These are phyloP conservation scores for Pleoardoris graminearum DNA, from an alignment of 2,329 filamentous ascomycete genomes.

Conservation along the genomic window DNA sequence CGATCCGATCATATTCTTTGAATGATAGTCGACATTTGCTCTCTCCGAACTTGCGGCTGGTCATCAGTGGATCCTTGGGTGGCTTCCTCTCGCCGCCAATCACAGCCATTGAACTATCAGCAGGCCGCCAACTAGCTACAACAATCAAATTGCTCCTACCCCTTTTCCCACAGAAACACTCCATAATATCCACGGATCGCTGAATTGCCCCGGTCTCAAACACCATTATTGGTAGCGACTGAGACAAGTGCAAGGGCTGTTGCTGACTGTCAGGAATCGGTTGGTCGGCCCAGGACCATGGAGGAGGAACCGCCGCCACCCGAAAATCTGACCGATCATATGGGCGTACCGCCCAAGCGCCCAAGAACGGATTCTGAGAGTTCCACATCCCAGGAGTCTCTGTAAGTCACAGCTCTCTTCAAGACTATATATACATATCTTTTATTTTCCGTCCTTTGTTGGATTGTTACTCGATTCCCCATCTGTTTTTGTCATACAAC, in stretches of 20 bases:
- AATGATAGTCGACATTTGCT: slow-evolving; percentile 16
- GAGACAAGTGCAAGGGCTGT: slow-evolving; percentile 15
- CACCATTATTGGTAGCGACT: background rate
- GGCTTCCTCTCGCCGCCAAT: slow-evolving; percentile 24
- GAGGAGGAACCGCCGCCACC: slow-evolving; percentile 43
- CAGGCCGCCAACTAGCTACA: slow-evolving; percentile 24
- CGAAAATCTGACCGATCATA: slow-evolving; percentile 41
- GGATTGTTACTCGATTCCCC: background rate
- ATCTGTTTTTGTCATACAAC: background rate
- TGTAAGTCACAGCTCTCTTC: slow-evolving; percentile 33
- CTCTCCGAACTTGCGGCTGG: slow-evolving; percentile 11
- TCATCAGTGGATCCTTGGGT: slow-evolving; percentile 21
- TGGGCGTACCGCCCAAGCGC: slow-evolving; percentile 40
- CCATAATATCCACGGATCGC: background rate
- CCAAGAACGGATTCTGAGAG: slow-evolving; percentile 36
- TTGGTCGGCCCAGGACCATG: slow-evolving; percentile 41
- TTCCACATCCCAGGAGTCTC: slow-evolving; percentile 38
- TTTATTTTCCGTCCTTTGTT: background rate
- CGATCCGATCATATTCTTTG: slow-evolving; percentile 12
- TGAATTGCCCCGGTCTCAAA: background rate
- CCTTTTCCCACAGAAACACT: slow-evolving; percentile 10
- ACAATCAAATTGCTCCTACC: slow-evolving; percentile 22
- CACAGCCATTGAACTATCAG: slow-evolving; percentile 13
- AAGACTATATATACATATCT: background rate
- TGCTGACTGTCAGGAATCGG: slow-evolving; percentile 4